Base-by-base conservation (phyloP, 805 yeast genomes). In the Ogataea paraovalis region DNA sequence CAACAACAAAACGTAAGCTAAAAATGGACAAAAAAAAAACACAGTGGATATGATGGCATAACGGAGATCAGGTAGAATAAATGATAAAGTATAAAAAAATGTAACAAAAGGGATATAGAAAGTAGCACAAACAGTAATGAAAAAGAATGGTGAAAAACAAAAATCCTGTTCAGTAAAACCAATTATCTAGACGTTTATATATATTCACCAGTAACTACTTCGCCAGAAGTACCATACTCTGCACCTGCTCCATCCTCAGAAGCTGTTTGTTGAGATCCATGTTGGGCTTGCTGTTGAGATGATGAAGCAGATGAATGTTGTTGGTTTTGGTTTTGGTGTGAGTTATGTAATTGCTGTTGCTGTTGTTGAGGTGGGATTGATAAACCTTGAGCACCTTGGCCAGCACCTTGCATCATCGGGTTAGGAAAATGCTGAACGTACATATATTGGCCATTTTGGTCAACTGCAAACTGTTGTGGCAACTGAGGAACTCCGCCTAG, bases 361-460 rank as follows among this genome's bases (percentile, higher is more conserved):
- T 34, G 38, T 8, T 34, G 38, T 34, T 34, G 38, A 16, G 21
- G 21, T 13, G 38, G 38, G 8, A 38, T 38, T 34, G 50, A 32
- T 14, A 39, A 32, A 22, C 28, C 42, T 10, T 41, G 43, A 25
- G 30, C 39, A 19, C 44, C 49, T 16, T 44, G 33, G n/a, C 47
- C 23, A 39, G 34, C 37, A 19, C 34, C 46, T 41, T 41, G 43
- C 36, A 52, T 48, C 52, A 60, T 50, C 10, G 51, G 37, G 42
- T 50, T 53, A 10, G 64, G 59, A 40, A 53, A 60, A 16, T 53
- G 60, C 44, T 55, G 64, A 9, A 59, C 50, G 41, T 57, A 59
- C 59, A 63, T 56, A 45, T 62, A 62, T 36, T 61, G 62, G 21
- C 65, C 65, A 42, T 53, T 57, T 40, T 53, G 66, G 44, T 61